Percentiles rank a stretch among this genome's conserved stretches.
Evolutionary conservation across 2,329 filamentous ascomycete species (phyloP).

Genomic region (Trichoderma semiorbis): DNA sequence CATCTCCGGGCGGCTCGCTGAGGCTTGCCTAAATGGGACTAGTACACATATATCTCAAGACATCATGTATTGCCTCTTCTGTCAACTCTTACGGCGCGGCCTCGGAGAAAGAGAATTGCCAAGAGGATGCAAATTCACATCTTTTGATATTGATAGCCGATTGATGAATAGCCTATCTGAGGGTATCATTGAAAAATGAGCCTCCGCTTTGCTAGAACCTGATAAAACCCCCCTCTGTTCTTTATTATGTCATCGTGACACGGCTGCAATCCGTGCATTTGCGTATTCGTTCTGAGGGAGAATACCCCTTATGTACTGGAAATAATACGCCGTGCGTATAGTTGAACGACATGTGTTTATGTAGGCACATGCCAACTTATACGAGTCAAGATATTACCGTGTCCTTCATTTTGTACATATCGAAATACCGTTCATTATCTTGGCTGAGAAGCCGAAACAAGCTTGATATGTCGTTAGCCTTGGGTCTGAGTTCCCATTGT

Average conservation of each 20-base stretch:
- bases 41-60: not conserved
- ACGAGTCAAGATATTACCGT: not conserved
- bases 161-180: not conserved
- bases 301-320: not conserved
- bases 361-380: not conserved
- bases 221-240: not conserved
- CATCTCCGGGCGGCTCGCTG: constrained; percentile 6
- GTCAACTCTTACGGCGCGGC: not conserved
- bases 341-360: not conserved
- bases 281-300: not conserved
- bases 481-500: not conserved
- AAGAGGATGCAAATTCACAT: not conserved
- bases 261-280: not conserved
- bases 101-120: not conserved
- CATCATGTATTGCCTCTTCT: not conserved
- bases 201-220: not conserved
- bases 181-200: not conserved
- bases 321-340: not conserved
- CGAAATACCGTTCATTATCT: not conserved
- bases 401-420: not conserved
- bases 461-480: not conserved
- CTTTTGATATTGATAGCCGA: not conserved
- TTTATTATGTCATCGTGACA: not conserved
- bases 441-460: not conserved
- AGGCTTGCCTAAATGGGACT: not conserved